These are phyloP conservation scores for Agarophyton chilense DNA, from an alignment of 23 red algal genomes.

Conservation along the genomic window DNA sequence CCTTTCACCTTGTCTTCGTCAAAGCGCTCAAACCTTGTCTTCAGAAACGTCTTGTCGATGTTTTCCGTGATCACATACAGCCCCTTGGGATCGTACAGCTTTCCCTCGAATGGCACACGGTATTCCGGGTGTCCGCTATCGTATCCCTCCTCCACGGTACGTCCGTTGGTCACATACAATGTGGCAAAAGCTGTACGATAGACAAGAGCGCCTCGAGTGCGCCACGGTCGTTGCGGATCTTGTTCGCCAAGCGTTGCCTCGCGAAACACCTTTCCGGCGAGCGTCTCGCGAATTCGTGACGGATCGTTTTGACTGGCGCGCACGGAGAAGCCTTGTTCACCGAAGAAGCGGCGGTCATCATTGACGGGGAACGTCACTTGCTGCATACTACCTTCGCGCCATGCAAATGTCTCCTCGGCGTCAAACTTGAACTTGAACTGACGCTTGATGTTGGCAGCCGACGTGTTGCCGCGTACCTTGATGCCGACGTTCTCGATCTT, in stretches of 20 bases:
- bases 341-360: conserved; percentile 47
- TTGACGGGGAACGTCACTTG: conserved; percentile 22
- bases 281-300: conserved; percentile 22
- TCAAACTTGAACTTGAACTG: conserved; percentile 70
- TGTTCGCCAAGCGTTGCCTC: conserved; percentile 20
- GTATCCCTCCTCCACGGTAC: conserved; percentile 31
- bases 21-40: conserved; percentile 48
- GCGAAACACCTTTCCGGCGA: conserved; percentile 37
- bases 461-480: conserved; percentile 58
- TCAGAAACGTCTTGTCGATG: conserved; percentile 58
- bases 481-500: conserved; percentile 57
- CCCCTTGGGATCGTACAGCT: conserved; percentile 57
- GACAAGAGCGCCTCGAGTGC: conserved; percentile 24
- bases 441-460: conserved; percentile 39
- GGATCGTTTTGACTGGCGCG: conserved; percentile 46
- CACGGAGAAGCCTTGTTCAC: conserved; percentile 52
- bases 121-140: conserved; percentile 19
- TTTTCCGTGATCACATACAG: conserved; percentile 50
- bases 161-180: conserved; percentile 47
- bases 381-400: conserved; percentile 27
- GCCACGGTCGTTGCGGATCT: conserved; percentile 43
- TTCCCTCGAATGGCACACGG: conserved; percentile 16
- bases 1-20: conserved; percentile 45
- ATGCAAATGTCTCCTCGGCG: conserved; percentile 18
- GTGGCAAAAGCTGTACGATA: conserved; percentile 46